Evolutionary conservation across 2,329 filamentous ascomycete species (phyloP).

Genomic region (Pseudopyrenochaeta lycopersici): DNA sequence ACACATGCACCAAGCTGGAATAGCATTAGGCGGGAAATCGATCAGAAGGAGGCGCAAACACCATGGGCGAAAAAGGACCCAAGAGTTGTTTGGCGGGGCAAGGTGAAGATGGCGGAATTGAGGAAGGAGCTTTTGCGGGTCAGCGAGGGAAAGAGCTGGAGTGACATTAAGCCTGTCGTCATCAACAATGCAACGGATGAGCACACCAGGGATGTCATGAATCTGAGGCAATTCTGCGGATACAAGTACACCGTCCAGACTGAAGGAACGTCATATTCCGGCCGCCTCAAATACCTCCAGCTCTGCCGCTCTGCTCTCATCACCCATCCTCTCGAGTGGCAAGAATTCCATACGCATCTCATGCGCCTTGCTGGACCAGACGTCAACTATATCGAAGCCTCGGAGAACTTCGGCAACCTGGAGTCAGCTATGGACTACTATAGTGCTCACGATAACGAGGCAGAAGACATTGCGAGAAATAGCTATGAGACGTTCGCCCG

Average conservation of each 20-base stretch:
- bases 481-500: conserved; percentile 43
- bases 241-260: conserved; percentile 65
- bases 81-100: conserved; percentile 44
- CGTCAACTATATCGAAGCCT: conserved; percentile 44
- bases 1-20: conserved; percentile 47
- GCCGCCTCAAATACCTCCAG: conserved; percentile 63
- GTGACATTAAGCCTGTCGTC: conserved; percentile 45
- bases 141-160: conserved; percentile 41
- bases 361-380: conserved; percentile 41
- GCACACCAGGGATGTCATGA: conserved; percentile 46
- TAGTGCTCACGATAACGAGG: conserved; percentile 35
- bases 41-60: conserved; percentile 26
- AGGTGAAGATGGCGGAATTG: conserved; percentile 43
- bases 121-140: conserved; percentile 39
- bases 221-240: conserved; percentile 43
- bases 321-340: conserved; percentile 44
- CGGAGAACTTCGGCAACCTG: conserved; percentile 41
- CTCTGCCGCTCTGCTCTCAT: conserved; percentile 54
- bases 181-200: conserved; percentile 42
- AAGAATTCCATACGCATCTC: conserved; percentile 47
- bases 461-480: conserved; percentile 39
- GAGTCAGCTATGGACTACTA: conserved; percentile 46
- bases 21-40: conserved; percentile 41
- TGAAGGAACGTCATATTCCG: conserved; percentile 64
- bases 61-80: conserved; percentile 42